These are phyloP conservation scores for Hyphopichia pseudoburtonii DNA, from an alignment of 1,139 yeast species.

Conservation along the genomic window DNA sequence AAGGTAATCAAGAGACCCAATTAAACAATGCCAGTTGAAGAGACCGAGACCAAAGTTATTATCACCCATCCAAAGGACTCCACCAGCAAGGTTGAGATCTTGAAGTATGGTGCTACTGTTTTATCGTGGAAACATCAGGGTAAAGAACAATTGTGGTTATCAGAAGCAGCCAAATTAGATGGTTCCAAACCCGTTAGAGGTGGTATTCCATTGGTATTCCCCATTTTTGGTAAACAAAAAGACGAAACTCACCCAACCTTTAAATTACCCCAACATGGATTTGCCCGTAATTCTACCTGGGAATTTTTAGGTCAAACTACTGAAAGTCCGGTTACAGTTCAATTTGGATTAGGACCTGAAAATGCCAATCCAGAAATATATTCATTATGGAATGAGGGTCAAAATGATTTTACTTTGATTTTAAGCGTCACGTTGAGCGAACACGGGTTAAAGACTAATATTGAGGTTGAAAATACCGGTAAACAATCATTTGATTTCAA, in stretches of 20 bases:
- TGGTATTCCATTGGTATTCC: constrained; percentile 95
- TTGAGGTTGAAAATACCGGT: constrained; percentile 77
- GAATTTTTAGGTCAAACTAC: constrained; percentile 85
- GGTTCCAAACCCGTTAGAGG: constrained; percentile 95
- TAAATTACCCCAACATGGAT: constrained; percentile 89
- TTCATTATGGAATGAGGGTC: constrained; percentile 47
- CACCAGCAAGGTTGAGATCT: constrained; percentile 58
- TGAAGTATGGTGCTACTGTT: constrained; percentile 87
- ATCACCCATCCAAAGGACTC: constrained; percentile 56
- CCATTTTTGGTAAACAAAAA: constrained; percentile 79
- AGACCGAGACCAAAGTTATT: constrained; percentile 61
- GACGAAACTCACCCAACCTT: constrained; percentile 35
- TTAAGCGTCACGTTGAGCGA: constrained; percentile 59
- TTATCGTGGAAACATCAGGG: constrained; percentile 73
- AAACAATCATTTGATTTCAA: constrained; percentile 71
- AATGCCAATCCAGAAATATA: constrained; percentile 67
- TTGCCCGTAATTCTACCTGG: constrained; percentile 88
- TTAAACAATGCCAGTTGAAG: constrained; percentile 63
- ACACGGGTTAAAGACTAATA: constrained; percentile 60
- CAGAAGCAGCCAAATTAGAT: constrained; percentile 77
- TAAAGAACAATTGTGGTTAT: constrained; percentile 65
- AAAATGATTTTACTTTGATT: constrained; percentile 72
- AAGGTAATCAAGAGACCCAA: too few relatives aligned
- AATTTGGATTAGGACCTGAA: constrained; percentile 88
- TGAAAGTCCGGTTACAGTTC: constrained; percentile 60